A percentile compares a stretch with the other conserved stretches of the same genome.
Conservation (phyloP, 2,329 filamentous ascomycete genomes). For the Curvularia sp. region DNA sequence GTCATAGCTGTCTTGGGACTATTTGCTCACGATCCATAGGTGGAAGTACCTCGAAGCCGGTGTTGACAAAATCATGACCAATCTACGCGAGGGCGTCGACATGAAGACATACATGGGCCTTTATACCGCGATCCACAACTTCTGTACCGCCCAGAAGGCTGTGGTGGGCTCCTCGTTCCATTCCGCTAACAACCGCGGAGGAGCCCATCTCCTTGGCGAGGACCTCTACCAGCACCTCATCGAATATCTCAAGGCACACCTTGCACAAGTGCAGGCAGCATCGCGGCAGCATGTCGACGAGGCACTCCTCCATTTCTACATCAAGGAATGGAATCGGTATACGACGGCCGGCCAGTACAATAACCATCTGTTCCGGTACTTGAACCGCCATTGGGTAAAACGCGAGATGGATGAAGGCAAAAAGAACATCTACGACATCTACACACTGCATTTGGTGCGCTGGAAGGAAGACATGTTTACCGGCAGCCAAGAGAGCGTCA, state of each 20-base stretch:
- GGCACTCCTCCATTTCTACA: conserved; percentile 89
- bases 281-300: conserved; percentile 87
- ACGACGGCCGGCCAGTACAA: conserved; percentile 96
- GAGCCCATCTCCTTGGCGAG: conserved; percentile 93
- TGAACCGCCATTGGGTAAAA: conserved; percentile 99
- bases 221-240: conserved; percentile 94
- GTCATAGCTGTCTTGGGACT: background rate
- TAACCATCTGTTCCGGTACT: conserved; percentile 93
- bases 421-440: conserved; percentile 97
- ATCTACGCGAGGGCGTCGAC: conserved; percentile 90
- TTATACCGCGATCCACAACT: conserved; percentile 98
- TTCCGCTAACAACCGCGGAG: conserved; percentile 71
- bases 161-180: conserved; percentile 64
- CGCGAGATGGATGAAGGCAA: conserved; percentile 98
- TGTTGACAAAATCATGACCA: conserved; percentile 91
- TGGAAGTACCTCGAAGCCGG: conserved; percentile 90
- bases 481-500: conserved; percentile 83
- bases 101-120: conserved; percentile 98
- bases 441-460: conserved; percentile 92
- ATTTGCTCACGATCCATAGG: conserved; percentile 57
- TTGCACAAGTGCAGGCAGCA: conserved; percentile 72
- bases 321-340: conserved; percentile 94
- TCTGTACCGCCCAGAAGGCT: conserved; percentile 97
- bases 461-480: conserved; percentile 94
- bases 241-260: conserved; percentile 80